Conservation (phyloP, 2,329 filamentous ascomycete genomes). For the Aspergillus sp. region DNA sequence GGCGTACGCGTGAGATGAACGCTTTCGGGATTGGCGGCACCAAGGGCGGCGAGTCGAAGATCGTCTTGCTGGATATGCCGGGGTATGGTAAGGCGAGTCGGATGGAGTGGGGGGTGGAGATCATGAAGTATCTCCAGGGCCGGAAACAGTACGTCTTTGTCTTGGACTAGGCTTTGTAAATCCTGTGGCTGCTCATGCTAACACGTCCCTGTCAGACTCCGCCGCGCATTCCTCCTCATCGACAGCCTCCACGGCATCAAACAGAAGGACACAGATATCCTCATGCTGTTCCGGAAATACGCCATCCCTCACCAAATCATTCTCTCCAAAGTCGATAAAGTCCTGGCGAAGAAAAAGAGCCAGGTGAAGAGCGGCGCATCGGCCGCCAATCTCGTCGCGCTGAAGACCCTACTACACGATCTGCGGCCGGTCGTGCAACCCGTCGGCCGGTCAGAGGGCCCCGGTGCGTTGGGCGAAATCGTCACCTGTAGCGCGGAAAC, state of each 20-base stretch:
- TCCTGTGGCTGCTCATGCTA: not conserved
- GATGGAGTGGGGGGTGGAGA: slow-evolving; percentile 63
- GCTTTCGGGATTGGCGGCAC: slow-evolving; percentile 61
- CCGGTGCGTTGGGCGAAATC: slow-evolving; percentile 56
- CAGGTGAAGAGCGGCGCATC: slow-evolving; percentile 32
- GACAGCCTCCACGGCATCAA: slow-evolving; percentile 65
- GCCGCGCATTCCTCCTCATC: slow-evolving; percentile 63
- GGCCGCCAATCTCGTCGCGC: slow-evolving; percentile 24
- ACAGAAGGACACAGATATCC: slow-evolving; percentile 55
- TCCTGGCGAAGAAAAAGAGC: slow-evolving; percentile 41
- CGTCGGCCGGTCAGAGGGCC: slow-evolving; percentile 38
- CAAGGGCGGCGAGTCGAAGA: slow-evolving; percentile 42
- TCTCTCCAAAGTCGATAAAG: slow-evolving; percentile 64
- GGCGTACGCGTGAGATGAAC: slow-evolving; percentile 65
- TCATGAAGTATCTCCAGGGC: slow-evolving; percentile 65
- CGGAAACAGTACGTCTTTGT: slow-evolving; percentile 54
- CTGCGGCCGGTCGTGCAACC: slow-evolving; percentile 46
- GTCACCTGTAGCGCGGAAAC: slow-evolving; percentile 58
- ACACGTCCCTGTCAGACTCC: slow-evolving; percentile 40
- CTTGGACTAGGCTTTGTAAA: not conserved
- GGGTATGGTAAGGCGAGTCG: slow-evolving; percentile 66
- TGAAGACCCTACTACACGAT: slow-evolving; percentile 41
- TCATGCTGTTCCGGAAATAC: slow-evolving; percentile 55
- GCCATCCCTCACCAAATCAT: slow-evolving; percentile 65
- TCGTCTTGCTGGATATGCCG: slow-evolving; percentile 69